Percentiles rank a stretch among this genome's conserved stretches.
phyloP scores from a whole-genome alignment of 768 basidiomycete species.

The Sporobolomyces phaffii region DNA sequence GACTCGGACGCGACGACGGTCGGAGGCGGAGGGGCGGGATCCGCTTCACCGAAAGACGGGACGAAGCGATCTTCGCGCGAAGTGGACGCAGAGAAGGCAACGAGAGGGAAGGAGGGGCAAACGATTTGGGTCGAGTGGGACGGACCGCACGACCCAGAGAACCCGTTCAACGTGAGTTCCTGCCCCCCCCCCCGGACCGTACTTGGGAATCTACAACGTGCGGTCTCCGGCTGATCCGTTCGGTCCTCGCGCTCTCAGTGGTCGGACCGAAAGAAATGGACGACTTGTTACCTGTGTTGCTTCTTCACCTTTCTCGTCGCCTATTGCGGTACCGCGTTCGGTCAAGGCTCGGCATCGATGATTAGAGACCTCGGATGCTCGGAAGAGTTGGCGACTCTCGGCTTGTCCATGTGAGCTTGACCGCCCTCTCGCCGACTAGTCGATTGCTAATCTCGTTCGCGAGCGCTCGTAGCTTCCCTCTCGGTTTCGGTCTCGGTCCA shows the following conservation, averaged over 20 bases:
- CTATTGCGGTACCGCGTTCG: conserved; percentile 32
- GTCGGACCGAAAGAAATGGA: conserved; percentile 28
- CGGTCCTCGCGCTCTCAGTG: conserved; percentile 9
- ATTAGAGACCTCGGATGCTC: conserved; percentile 41
- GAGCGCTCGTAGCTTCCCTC: conserved; percentile 12
- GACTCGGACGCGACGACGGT: background rate
- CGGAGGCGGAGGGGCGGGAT: background rate
- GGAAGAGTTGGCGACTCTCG: conserved; percentile 39
- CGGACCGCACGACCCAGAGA: conserved; percentile 10
- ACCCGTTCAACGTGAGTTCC: conserved; percentile 35
- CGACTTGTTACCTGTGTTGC: conserved; percentile 16
- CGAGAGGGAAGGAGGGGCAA: background rate
- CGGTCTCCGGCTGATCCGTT: background rate
- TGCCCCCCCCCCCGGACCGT: background rate
- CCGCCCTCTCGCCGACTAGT: background rate
- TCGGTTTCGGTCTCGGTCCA: conserved; percentile 45
- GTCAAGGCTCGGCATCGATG: conserved; percentile 38
- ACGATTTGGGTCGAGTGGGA: conserved; percentile 30
- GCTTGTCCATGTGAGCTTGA: conserved; percentile 40
- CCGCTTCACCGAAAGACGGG: background rate
- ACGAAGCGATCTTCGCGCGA: conserved; percentile 4
- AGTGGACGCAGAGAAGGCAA: background rate
- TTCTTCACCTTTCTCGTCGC: conserved; percentile 30
- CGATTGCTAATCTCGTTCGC: too few species aligned
- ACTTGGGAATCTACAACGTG: too few species aligned